A percentile compares a stretch with the other conserved stretches of the same genome.
Conservation (phyloP, 306 rosid genomes). For the Lotus japonicus region DNA sequence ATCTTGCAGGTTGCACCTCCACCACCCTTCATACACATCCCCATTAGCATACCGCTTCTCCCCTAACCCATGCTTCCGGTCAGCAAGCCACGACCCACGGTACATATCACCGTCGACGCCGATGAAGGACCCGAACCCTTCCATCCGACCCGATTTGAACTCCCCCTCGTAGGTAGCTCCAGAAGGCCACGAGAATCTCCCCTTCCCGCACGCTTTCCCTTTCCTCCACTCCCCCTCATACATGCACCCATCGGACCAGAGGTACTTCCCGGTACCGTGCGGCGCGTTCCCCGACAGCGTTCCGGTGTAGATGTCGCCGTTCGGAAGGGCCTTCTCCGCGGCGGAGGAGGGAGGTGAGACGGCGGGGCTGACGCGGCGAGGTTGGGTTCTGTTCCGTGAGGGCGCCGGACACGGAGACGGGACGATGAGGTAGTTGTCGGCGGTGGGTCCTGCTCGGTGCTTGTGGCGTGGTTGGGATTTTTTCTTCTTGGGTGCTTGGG, state of each 20-base stretch:
- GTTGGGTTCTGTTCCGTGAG: constrained; percentile 15
- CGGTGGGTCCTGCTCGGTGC: background rate
- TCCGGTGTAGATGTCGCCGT: constrained; percentile 48
- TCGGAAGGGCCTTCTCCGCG: constrained; percentile 24
- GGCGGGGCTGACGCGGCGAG: constrained; percentile 41
- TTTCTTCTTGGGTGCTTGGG: constrained; percentile 27
- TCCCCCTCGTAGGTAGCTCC: constrained; percentile 51
- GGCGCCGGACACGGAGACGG: constrained; percentile 20
- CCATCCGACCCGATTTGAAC: constrained; percentile 41
- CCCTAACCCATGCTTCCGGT: constrained; percentile 33
- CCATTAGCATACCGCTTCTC: constrained; percentile 41
- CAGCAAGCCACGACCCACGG: constrained; percentile 31
- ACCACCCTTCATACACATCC: constrained; percentile 38
- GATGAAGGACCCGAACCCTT: constrained; percentile 36
- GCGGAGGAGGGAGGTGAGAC: constrained; percentile 4
- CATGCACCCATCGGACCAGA: constrained; percentile 55
- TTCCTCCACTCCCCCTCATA: constrained; percentile 44
- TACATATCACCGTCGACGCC: constrained; percentile 41
- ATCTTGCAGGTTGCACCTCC: constrained; percentile 41
- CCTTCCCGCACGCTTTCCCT: constrained; percentile 39
- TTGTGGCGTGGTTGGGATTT: constrained; percentile 18
- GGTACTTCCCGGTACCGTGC: constrained; percentile 45
- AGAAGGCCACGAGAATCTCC: constrained; percentile 47
- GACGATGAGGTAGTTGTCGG: background rate
- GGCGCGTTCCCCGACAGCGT: constrained; percentile 31